Conservation (phyloP, 106 monocot genomes). For the Dactylorhiza incarnata region DNA sequence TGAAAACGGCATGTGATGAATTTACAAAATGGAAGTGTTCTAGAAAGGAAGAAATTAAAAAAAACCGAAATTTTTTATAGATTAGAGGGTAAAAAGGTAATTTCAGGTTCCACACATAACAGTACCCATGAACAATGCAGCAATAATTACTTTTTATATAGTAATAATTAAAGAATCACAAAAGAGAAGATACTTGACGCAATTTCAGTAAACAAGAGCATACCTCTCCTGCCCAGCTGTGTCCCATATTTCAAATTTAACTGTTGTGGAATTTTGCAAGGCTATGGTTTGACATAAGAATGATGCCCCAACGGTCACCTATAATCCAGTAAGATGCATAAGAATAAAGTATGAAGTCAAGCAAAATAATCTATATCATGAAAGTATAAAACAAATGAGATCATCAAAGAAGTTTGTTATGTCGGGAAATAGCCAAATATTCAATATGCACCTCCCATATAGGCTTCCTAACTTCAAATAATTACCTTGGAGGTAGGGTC, state of each 20-base stretch:
- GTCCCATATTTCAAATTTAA: conserved; percentile 99
- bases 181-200: not conserved
- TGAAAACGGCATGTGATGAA: too few relatives aligned
- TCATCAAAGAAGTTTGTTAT: not conserved
- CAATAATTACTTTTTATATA: too few relatives aligned
- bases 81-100: too few relatives aligned
- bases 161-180: not conserved
- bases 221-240: conserved; percentile 99
- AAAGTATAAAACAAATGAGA: not conserved
- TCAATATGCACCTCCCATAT: not conserved
- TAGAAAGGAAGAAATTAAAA: too few relatives aligned
- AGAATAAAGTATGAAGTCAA: not conserved
- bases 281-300: conserved; percentile 97
- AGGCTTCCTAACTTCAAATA: not conserved
- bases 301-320: conserved; percentile 99
- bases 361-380: not conserved
- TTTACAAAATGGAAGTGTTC: too few relatives aligned
- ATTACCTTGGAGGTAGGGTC: conserved; percentile 98
- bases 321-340: conserved; percentile 5
- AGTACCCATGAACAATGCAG: too few relatives aligned
- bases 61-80: too few relatives aligned
- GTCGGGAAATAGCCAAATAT: not conserved
- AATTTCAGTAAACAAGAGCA: not conserved
- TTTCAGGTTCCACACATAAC: too few relatives aligned
- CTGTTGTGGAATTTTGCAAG: conserved; percentile 83